These are phyloP conservation scores for Poa annua DNA, from an alignment of 176 grass and related monocot species.

Conservation along the genomic window DNA sequence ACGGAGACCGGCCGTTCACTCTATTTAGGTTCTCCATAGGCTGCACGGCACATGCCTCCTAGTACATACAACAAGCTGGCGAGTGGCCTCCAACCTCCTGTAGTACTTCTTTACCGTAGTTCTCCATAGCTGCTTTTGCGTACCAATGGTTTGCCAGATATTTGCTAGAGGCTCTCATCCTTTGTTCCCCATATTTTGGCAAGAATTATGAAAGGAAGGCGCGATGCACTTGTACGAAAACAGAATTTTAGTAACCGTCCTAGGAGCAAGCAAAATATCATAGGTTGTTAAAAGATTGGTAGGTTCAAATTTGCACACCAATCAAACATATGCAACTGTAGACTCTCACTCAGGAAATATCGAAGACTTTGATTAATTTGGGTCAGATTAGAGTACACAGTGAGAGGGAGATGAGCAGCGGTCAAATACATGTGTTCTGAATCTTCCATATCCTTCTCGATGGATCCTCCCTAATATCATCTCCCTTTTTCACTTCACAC, in stretches of 20 bases:
- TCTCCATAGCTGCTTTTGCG: background rate
- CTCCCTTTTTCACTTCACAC: too few species aligned
- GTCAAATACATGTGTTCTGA: too few species aligned
- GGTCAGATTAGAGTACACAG: too few species aligned
- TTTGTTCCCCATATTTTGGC: background rate
- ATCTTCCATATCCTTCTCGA: too few species aligned
- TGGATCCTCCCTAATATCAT: too few species aligned
- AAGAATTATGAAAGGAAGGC: background rate
- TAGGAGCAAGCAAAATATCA: background rate
- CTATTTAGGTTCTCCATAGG: background rate
- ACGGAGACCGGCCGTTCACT: background rate
- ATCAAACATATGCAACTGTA: background rate
- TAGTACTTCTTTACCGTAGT: background rate
- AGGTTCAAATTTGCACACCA: background rate
- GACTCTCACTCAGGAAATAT: too few species aligned
- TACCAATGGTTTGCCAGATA: background rate
- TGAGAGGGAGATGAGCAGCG: too few species aligned
- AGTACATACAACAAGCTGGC: background rate
- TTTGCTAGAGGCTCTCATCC: background rate
- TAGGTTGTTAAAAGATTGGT: background rate
- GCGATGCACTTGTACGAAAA: too few species aligned
- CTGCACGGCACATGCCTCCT: background rate
- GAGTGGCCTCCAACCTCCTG: fast-evolving
- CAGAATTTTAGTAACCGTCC: background rate
- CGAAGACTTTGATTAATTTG: too few species aligned